These are phyloP conservation scores for Kalanchoe fedtschenkoi DNA, from an alignment of 164 flowering plant genomes.

Conservation along the genomic window DNA sequence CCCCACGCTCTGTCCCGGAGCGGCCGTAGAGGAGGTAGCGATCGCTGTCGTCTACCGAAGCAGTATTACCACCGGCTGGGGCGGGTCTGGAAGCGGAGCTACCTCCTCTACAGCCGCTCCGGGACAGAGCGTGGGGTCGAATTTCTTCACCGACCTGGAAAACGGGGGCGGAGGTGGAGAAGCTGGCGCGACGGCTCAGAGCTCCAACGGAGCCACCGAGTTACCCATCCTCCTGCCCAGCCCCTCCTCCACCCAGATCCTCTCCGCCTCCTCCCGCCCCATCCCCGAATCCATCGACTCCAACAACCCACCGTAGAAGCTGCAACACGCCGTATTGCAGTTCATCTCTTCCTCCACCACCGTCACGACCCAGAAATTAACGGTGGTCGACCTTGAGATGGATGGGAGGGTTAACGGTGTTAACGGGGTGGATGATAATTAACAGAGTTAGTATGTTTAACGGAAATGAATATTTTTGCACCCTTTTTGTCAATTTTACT, in stretches of 20 bases:
- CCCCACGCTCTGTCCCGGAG: not conserved
- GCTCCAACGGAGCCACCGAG: slow-evolving; percentile 70
- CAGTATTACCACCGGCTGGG: no score
- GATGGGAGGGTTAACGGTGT: no score
- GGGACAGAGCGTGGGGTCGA: not conserved
- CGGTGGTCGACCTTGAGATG: no score
- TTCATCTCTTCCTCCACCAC: slow-evolving; percentile 79
- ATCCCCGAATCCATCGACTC: slow-evolving; percentile 58
- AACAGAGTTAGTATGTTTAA: no score
- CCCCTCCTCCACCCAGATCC: slow-evolving; percentile 47
- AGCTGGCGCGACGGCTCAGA: not conserved
- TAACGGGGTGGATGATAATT: no score
- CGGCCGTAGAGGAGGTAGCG: no score
- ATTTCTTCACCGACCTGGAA: not conserved
- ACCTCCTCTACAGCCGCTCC: no score
- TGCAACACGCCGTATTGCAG: slow-evolving; percentile 55
- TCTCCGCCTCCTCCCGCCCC: slow-evolving; percentile 29
- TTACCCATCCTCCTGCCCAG: slow-evolving; percentile 48
- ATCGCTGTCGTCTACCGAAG: no score
- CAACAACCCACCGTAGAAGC: slow-evolving; percentile 49
- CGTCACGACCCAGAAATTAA: slow-evolving; percentile 58
- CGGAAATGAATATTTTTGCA: no score
- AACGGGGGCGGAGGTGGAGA: no score
- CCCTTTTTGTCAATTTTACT: no score
- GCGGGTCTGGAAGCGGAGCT: no score